phyloP scores from a whole-genome alignment of 805 yeast species.

The Yamadazyma sp. region DNA sequence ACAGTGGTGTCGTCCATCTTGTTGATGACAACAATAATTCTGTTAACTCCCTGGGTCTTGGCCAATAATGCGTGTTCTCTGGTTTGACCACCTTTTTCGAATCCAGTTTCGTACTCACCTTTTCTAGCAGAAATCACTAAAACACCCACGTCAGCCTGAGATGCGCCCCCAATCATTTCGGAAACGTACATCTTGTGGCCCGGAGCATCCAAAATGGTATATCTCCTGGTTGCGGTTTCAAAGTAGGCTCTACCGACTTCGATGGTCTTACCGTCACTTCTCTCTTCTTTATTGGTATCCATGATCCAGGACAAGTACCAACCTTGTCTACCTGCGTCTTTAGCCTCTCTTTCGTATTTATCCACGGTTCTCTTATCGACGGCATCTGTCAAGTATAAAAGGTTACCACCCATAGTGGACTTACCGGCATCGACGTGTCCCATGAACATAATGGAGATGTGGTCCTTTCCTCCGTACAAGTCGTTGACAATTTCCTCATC shows the following conservation, averaged over 20 bases:
- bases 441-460: slow-evolving; percentile 95
- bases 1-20: slow-evolving; percentile 99
- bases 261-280: slow-evolving; percentile 98
- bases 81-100: slow-evolving; percentile 98
- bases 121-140: slow-evolving; percentile 96
- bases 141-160: slow-evolving; percentile 98
- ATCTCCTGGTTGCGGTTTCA: slow-evolving; percentile 97
- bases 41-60: slow-evolving; percentile 97
- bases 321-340: slow-evolving; percentile 99
- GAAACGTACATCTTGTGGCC: slow-evolving; percentile 99
- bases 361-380: slow-evolving; percentile 99
- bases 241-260: slow-evolving; percentile 98
- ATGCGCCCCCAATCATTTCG: slow-evolving; percentile 99
- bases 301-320: slow-evolving; percentile 99
- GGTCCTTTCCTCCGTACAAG: slow-evolving; percentile 96
- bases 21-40: slow-evolving; percentile 88
- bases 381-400: slow-evolving; percentile 89
- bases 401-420: slow-evolving; percentile 98
- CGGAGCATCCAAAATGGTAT: slow-evolving; percentile 98
- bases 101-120: slow-evolving; percentile 99
- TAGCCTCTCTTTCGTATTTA: slow-evolving; percentile 96
- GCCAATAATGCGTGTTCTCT: slow-evolving; percentile 97
- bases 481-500: slow-evolving; percentile 89
- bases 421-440: slow-evolving; percentile 99
- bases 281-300: slow-evolving; percentile 99